These are phyloP conservation scores for Pseudopithomyces maydicus DNA, from an alignment of 2,329 filamentous ascomycete species.

Conservation along the genomic window DNA sequence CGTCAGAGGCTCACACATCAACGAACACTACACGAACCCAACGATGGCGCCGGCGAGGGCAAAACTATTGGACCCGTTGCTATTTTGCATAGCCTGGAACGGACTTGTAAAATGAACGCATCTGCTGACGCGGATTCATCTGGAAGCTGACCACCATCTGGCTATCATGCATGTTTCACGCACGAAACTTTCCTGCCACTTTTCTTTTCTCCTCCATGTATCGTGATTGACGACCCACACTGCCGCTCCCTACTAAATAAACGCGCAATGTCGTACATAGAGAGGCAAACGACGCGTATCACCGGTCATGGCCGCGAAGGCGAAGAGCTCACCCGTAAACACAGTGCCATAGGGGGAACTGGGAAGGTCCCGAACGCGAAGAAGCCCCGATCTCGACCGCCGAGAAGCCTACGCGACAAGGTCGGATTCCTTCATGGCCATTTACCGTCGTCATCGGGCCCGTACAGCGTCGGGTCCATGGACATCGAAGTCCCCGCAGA, in stretches of 20 bases:
- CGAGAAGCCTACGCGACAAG: conserved; percentile 55
- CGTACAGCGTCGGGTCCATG: conserved; percentile 56
- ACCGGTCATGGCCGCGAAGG: conserved; percentile 24
- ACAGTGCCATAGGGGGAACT: conserved; percentile 22
- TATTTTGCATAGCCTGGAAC: neutral
- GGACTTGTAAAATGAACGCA: neutral
- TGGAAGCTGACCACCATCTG: neutral
- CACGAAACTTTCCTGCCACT: neutral
- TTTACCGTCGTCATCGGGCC: conserved; percentile 58
- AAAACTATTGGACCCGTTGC: neutral
- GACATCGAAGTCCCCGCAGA: conserved; percentile 60
- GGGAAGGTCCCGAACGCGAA: conserved; percentile 49
- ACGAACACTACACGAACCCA: neutral
- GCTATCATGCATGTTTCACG: neutral
- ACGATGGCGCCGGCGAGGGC: conserved; percentile 2
- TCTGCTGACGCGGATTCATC: neutral
- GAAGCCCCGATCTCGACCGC: conserved; percentile 55
- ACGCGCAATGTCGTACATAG: conserved; percentile 28
- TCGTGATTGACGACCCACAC: neutral
- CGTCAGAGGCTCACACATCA: neutral
- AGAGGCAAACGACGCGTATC: conserved; percentile 34
- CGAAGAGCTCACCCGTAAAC: conserved; percentile 19
- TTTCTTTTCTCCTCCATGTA: neutral
- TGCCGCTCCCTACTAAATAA: neutral
- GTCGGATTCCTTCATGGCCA: conserved; percentile 50